Conservation (phyloP, 495 filamentous ascomycete species). For the Endocarpon pusillum region DNA sequence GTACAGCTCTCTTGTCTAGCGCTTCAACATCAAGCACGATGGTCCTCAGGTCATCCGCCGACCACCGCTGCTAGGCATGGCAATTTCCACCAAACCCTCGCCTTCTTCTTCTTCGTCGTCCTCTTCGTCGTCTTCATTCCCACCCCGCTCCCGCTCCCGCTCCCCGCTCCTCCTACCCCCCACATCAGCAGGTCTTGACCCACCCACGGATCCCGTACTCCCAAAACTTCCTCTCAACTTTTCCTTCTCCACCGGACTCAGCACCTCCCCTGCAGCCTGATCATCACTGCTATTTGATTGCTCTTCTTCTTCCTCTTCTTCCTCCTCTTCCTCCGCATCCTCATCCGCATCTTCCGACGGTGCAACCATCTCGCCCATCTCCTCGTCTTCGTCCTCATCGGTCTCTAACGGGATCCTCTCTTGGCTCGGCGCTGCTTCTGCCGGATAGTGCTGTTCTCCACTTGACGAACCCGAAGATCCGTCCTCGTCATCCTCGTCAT, state of each 20-base stretch:
- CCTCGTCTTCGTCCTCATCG: slow-evolving; percentile 29
- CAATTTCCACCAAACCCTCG: slow-evolving; percentile 31
- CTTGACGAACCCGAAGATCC: slow-evolving; percentile 26
- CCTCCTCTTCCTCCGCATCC: slow-evolving; percentile 22
- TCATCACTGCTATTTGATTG: not conserved
- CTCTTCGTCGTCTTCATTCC: slow-evolving; percentile 21
- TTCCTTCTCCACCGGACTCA: slow-evolving; percentile 27
- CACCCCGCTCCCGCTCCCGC: slow-evolving; percentile 17
- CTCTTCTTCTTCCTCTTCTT: not conserved
- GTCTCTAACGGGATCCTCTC: slow-evolving; percentile 29
- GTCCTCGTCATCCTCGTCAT: slow-evolving; percentile 26
- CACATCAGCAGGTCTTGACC: slow-evolving; percentile 1
- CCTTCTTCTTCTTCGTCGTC: slow-evolving; percentile 29
- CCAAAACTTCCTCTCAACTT: slow-evolving; percentile 24
- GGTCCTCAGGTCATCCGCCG: no score
- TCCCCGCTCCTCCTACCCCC: not conserved
- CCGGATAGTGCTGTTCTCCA: slow-evolving; percentile 13
- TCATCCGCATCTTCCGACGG: slow-evolving; percentile 31
- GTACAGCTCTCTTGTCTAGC: no score
- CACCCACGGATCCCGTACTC: slow-evolving; percentile 18
- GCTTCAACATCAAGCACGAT: no score
- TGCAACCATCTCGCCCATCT: slow-evolving; percentile 33
- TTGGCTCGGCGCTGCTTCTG: slow-evolving; percentile 20
- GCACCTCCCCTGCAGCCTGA: not conserved
- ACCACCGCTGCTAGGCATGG: no score